phyloP scores from a whole-genome alignment of 2,329 filamentous ascomycete species.

The Monosporascus cannonballus region DNA sequence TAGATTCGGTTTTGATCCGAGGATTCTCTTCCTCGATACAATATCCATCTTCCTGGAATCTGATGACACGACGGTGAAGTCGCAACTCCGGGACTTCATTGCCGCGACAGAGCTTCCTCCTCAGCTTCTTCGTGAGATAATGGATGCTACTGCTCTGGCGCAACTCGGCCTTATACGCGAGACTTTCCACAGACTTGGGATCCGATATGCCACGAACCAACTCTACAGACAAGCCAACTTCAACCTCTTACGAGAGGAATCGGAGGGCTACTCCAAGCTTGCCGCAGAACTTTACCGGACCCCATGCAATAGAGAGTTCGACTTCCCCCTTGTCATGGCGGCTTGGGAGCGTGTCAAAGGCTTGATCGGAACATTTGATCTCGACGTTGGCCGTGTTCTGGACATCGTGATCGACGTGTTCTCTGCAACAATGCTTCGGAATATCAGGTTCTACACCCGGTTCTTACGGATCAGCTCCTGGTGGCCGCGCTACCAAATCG shows the following conservation, averaged over 20 bases:
- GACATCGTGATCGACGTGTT: slow-evolving; percentile 95
- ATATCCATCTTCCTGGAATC: slow-evolving; percentile 73
- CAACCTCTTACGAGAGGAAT: slow-evolving; percentile 90
- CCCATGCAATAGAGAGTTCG: slow-evolving; percentile 56
- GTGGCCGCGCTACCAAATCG: slow-evolving; percentile 72
- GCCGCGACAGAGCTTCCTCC: slow-evolving; percentile 66
- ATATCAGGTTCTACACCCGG: slow-evolving; percentile 91
- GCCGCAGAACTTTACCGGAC: slow-evolving; percentile 94
- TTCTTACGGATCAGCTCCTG: slow-evolving; percentile 87
- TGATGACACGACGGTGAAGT: slow-evolving; percentile 47
- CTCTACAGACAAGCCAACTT: slow-evolving; percentile 96
- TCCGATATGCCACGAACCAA: slow-evolving; percentile 85
- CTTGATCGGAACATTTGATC: slow-evolving; percentile 91
- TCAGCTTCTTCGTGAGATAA: slow-evolving; percentile 66
- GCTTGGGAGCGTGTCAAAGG: slow-evolving; percentile 91
- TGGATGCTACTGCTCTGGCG: slow-evolving; percentile 74
- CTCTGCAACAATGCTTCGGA: slow-evolving; percentile 86
- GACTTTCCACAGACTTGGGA: slow-evolving; percentile 77
- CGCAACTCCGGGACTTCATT: slow-evolving; percentile 60
- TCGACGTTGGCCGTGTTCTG: slow-evolving; percentile 89
- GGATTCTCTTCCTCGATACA: slow-evolving; percentile 74
- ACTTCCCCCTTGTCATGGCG: slow-evolving; percentile 69
- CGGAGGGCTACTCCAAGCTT: slow-evolving; percentile 93
- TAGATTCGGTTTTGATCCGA: slow-evolving; percentile 51
- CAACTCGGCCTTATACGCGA: slow-evolving; percentile 74